Conservation (phyloP, 306 rosid genomes). For the Albizia julibrissin region DNA sequence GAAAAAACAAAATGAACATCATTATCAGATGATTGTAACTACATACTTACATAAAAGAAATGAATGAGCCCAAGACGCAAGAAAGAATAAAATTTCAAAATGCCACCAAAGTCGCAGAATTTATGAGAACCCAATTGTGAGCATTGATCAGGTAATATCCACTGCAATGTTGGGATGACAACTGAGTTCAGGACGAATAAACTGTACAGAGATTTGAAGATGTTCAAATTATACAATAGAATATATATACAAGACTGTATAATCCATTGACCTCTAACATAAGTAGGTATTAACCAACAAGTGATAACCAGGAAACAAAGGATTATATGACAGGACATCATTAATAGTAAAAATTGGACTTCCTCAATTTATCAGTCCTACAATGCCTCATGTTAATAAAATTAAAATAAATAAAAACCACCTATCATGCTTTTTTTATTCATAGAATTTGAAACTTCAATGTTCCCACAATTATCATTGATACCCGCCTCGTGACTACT, state of each 20-base stretch:
- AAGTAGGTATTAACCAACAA: conserved; percentile 10
- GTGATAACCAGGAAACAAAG: not conserved
- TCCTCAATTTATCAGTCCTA: not conserved
- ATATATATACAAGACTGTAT: not conserved
- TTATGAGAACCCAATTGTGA: conserved; percentile 50
- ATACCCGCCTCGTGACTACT: not conserved
- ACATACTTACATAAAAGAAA: conserved; percentile 77
- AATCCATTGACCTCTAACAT: conserved; percentile 6
- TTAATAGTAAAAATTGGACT: not conserved
- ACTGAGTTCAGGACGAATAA: conserved; percentile 65
- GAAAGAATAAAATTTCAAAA: conserved; percentile 65
- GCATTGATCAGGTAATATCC: conserved; percentile 80
- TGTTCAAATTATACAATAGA: conserved; percentile 22
- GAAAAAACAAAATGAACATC: not conserved
- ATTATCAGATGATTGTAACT: conserved; percentile 2
- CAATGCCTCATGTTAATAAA: not conserved
- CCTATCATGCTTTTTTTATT: not conserved
- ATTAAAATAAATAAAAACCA: not conserved
- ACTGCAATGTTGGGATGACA: conserved; percentile 66
- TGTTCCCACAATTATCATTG: not conserved
- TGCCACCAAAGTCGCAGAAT: conserved; percentile 46
- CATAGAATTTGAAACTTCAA: not conserved
- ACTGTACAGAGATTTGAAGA: conserved; percentile 55
- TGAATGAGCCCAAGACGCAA: conserved; percentile 65
- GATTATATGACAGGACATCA: not conserved